phyloP scores from a whole-genome alignment of 495 filamentous ascomycete species.

The Annulohypoxylon stygium region DNA sequence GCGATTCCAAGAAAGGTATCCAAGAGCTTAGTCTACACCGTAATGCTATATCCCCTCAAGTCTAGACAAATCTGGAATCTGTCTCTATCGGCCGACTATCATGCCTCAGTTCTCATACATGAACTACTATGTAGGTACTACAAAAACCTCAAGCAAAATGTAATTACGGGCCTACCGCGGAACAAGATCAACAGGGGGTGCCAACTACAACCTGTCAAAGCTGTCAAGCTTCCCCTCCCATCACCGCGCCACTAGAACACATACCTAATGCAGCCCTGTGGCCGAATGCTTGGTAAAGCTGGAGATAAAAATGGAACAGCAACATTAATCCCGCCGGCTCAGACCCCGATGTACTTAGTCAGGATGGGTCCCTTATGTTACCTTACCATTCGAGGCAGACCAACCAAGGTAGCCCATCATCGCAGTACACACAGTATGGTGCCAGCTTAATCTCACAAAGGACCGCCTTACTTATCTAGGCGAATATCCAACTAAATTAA shows the following conservation, averaged over 20 bases:
- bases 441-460: constrained; percentile 15
- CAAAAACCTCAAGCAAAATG: not conserved
- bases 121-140: not conserved
- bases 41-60: constrained; percentile 1
- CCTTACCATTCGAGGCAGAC: constrained; percentile 52
- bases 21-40: constrained; percentile 17
- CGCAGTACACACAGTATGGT: constrained; percentile 6
- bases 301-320: constrained; percentile 44
- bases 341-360: constrained; percentile 60
- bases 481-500: constrained; percentile 19
- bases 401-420: constrained; percentile 17
- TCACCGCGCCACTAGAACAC: constrained; percentile 11
- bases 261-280: constrained; percentile 34
- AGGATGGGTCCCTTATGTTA: constrained; percentile 62
- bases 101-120: not conserved
- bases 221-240: constrained; percentile 14
- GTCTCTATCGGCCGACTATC: not conserved
- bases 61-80: not conserved
- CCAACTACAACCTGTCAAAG: not conserved
- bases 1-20: not conserved
- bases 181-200: not conserved
- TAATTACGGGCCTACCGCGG: constrained; percentile 22
- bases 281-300: constrained; percentile 44
- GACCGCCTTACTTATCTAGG: constrained; percentile 15
- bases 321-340: constrained; percentile 36